These are phyloP conservation scores for Apiospora malaysiana DNA, from an alignment of 2,329 filamentous ascomycete species.

Conservation along the genomic window DNA sequence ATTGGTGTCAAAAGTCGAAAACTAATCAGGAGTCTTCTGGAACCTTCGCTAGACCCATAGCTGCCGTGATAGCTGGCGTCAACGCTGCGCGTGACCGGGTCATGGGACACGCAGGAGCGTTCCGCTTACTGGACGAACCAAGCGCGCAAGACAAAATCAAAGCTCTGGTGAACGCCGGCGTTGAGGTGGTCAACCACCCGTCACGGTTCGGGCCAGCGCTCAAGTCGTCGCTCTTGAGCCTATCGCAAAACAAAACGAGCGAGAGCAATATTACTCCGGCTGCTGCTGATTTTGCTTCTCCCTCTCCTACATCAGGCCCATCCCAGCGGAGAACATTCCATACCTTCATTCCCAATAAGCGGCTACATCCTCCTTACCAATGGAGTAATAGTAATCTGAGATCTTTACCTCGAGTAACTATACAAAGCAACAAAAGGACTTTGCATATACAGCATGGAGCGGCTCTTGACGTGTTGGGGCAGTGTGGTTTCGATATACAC, in stretches of 20 bases:
- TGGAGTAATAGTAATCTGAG: background rate
- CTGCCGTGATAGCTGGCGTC: slow-evolving; percentile 72
- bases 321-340: slow-evolving; percentile 58
- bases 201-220: slow-evolving; percentile 75
- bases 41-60: slow-evolving; percentile 64
- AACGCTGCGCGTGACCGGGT: slow-evolving; percentile 67
- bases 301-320: slow-evolving; percentile 12
- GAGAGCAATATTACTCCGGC: slow-evolving; percentile 17
- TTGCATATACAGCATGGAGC: slow-evolving; percentile 62
- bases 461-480: slow-evolving; percentile 60
- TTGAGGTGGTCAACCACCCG: slow-evolving; percentile 75
- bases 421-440: slow-evolving; percentile 51
- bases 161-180: slow-evolving; percentile 69
- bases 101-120: slow-evolving; percentile 83
- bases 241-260: slow-evolving; percentile 29
- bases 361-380: slow-evolving; percentile 25
- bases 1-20: too few relatives aligned
- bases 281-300: too few relatives aligned
- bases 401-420: slow-evolving; percentile 21
- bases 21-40: background rate
- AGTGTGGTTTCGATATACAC: slow-evolving; percentile 52
- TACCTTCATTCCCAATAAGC: slow-evolving; percentile 43
- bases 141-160: slow-evolving; percentile 69
- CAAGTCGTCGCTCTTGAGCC: slow-evolving; percentile 60
- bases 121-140: slow-evolving; percentile 70